A percentile compares a stretch with the other conserved stretches of the same genome.
These are phyloP conservation scores for Cercospora sp. DNA, from an alignment of 2,329 filamentous ascomycete genomes.

Conservation along the genomic window DNA sequence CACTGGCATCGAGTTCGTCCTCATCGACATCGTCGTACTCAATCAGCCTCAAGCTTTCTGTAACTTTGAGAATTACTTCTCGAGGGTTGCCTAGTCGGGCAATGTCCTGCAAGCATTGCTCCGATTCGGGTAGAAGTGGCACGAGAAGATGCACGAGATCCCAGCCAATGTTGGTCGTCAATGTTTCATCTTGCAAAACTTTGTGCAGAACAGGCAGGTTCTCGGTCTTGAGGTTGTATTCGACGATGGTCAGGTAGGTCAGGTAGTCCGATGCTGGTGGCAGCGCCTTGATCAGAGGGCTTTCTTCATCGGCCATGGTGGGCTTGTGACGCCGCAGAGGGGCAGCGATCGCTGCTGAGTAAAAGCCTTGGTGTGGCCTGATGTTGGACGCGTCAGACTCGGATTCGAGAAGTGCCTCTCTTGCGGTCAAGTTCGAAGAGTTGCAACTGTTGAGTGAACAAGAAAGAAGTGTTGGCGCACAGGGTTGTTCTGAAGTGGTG, in stretches of 20 bases:
- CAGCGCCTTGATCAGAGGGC: slow-evolving; percentile 58
- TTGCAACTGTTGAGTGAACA: background rate
- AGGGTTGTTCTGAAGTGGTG: background rate
- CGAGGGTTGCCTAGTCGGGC: slow-evolving; percentile 76
- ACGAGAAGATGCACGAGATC: slow-evolving; percentile 76
- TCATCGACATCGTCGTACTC: slow-evolving; percentile 59
- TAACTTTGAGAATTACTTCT: slow-evolving; percentile 78
- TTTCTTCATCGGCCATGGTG: slow-evolving; percentile 35
- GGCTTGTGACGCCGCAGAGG: background rate
- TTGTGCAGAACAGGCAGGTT: slow-evolving; percentile 67
- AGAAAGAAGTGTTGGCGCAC: background rate
- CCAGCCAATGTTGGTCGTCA: slow-evolving; percentile 80
- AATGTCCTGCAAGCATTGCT: slow-evolving; percentile 70
- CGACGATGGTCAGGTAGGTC: slow-evolving; percentile 76
- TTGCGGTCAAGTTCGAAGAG: background rate
- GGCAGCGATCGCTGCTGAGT: background rate
- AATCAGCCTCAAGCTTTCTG: slow-evolving; percentile 67
- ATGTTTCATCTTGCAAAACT: slow-evolving; percentile 65
- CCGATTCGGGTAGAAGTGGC: slow-evolving; percentile 63
- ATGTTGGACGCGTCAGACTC: background rate
- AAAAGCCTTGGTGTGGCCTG: background rate
- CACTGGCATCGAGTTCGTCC: slow-evolving; percentile 32
- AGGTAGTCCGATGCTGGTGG: slow-evolving; percentile 67
- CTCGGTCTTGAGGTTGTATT: slow-evolving; percentile 68
- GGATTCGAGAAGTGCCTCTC: background rate